A percentile compares a stretch with the other conserved stretches of the same genome.
These are phyloP conservation scores for Kluyveromyces aestuarii DNA, from an alignment of 805 yeast species.

Conservation along the genomic window DNA sequence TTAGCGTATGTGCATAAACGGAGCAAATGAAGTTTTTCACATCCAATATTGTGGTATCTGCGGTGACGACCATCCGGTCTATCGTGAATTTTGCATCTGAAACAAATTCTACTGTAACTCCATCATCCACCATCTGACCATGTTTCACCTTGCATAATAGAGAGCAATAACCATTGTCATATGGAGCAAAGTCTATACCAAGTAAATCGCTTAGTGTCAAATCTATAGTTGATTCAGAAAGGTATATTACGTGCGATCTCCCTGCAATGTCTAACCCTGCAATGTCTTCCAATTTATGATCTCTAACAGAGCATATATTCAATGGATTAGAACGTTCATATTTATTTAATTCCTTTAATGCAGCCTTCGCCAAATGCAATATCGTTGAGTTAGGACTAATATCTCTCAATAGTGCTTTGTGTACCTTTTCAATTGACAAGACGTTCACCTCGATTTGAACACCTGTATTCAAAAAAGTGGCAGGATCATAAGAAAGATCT, in stretches of 20 bases:
- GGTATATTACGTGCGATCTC: slow-evolving; percentile 6
- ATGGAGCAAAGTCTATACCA: slow-evolving; percentile 30
- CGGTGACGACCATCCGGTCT: slow-evolving; percentile 13
- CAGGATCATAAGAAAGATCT: slow-evolving; percentile 11
- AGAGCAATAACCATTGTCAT: slow-evolving; percentile 20
- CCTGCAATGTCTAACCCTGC: slow-evolving; percentile 19
- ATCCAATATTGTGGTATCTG: slow-evolving; percentile 18
- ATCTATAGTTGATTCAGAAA: slow-evolving; percentile 14
- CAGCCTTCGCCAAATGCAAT: slow-evolving; percentile 11
- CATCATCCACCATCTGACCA: slow-evolving; percentile 7
- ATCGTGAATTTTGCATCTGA: slow-evolving; percentile 18
- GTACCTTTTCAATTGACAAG: slow-evolving; percentile 13
- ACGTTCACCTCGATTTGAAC: slow-evolving; percentile 16
- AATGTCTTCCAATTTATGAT: slow-evolving; percentile 13
- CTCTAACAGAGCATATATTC: slow-evolving; percentile 10
- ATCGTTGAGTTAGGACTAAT: slow-evolving; percentile 12
- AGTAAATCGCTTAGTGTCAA: slow-evolving; percentile 21
- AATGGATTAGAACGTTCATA: slow-evolving; percentile 10
- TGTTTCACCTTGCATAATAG: slow-evolving; percentile 23
- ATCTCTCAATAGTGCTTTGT: slow-evolving; percentile 5
- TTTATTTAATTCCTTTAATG: slow-evolving; percentile 10
- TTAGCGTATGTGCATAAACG: slow-evolving; percentile 16
- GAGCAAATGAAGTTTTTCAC: slow-evolving; percentile 21
- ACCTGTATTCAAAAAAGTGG: slow-evolving; percentile 8
- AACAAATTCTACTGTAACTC: slow-evolving; percentile 14